Base-by-base conservation (phyloP, 2,329 filamentous ascomycete species). In the Penicillium sp. region DNA sequence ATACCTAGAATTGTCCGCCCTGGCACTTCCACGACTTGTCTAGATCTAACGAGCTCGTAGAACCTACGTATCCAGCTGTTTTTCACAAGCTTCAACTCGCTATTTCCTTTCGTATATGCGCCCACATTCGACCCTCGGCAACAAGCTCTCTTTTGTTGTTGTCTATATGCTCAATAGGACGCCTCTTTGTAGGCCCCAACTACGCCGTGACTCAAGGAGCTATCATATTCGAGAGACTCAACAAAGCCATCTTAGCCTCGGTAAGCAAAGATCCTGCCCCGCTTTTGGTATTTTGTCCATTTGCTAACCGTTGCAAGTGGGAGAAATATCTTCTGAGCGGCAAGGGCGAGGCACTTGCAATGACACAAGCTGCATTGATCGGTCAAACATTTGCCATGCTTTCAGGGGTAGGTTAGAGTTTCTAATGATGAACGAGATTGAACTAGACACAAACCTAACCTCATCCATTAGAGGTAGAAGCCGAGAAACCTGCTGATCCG, bases 361-460 rank as follows among this genome's bases (percentile, higher is more conserved):
- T 73, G 54, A 64, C 67, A 3, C 71, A 72, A 45, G 69, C 70
- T 15, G 64, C 69, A 15, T 59, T 73, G 4, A 68, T 73, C 20
- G 71, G 70, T 11, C 71, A 72, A 58, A 72, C 68, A 2, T 73
- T 72, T 57, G 70, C 64, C 1, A 50, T 72, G 15, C 66, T 73
- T 3, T 69, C 68, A 14, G 67, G 66, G 14, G 67, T 66, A 58
- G 22, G 43, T 37, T 15, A 6, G 31, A 31, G 31, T 31, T 10
- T 31, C 31, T 35, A n/a, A 28, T 4, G 4, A 25, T 43, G 12
- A 34, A 11, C 20, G 10, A 38, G 15, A 17, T n/a, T 22, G 22
- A 6, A 8, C 48, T 28, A 22, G 31, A 20, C n/a, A 31, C 28
- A 25, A 25, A 25, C n/a, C 28, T 60, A 20, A 61, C 50, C 37